Percentiles rank a stretch among this genome's conserved stretches.
phyloP scores from a whole-genome alignment of 371 early-diverging fungal genomes.

The Fennellomyces sp. region DNA sequence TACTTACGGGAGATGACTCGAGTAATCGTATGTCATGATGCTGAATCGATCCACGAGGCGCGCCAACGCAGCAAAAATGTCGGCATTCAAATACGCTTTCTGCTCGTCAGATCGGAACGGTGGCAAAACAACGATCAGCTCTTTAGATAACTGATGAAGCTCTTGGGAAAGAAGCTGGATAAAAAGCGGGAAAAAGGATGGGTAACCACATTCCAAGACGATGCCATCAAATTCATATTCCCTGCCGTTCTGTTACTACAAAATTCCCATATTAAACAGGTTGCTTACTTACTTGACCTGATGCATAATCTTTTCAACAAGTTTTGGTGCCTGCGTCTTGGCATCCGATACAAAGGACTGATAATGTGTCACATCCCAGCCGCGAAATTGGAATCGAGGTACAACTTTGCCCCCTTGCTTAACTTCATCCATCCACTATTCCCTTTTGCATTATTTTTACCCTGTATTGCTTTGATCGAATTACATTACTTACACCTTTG shows the following conservation, averaged over 20 bases:
- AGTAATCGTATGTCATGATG: constrained; percentile 70
- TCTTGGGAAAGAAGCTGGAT: constrained; percentile 24
- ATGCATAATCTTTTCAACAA: constrained; percentile 36
- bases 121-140: constrained; percentile 56
- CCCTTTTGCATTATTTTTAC: too few species aligned
- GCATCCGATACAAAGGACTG: constrained; percentile 27
- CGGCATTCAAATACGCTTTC: constrained; percentile 27
- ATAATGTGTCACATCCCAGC: constrained; percentile 45
- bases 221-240: constrained; percentile 58
- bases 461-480: too few species aligned
- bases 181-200: constrained; percentile 43
- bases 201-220: constrained; percentile 57
- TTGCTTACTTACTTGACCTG: constrained; percentile 32
- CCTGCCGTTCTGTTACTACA: constrained; percentile 15
- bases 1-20: constrained; percentile 39
- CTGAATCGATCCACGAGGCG: constrained; percentile 55
- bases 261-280: background rate
- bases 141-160: constrained; percentile 27
- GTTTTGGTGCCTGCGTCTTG: constrained; percentile 14
- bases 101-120: constrained; percentile 37
- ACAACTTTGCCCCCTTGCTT: constrained; percentile 43
- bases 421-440: constrained; percentile 63
- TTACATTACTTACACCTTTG: constrained; percentile 33
- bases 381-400: constrained; percentile 61
- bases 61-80: constrained; percentile 39